phyloP scores from a whole-genome alignment of 306 rosid species.

The Prunus salicina region DNA sequence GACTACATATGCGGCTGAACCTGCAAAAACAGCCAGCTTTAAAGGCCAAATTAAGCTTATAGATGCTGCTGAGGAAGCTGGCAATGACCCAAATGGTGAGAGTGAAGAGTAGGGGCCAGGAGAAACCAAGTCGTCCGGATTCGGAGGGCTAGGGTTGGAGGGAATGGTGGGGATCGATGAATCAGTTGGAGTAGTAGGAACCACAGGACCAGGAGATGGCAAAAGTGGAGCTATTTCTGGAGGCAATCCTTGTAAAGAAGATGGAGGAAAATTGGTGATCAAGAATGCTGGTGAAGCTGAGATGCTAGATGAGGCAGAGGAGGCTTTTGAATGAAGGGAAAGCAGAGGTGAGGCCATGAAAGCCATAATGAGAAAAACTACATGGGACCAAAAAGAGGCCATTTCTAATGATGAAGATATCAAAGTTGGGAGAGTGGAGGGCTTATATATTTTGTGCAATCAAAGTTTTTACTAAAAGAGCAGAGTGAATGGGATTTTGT shows the following conservation, averaged over 20 bases:
- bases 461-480: neutral
- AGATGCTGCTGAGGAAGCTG: conserved; percentile 43
- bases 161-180: conserved; percentile 73
- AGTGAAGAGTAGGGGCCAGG: conserved; percentile 57
- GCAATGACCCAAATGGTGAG: conserved; percentile 55
- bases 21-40: conserved; percentile 34
- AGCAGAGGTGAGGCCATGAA: conserved; percentile 45
- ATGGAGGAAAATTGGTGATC: conserved; percentile 31
- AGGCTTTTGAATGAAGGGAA: conserved; percentile 36
- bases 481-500: conserved; percentile 19
- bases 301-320: conserved; percentile 15
- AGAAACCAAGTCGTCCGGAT: conserved; percentile 58
- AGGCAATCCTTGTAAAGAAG: conserved; percentile 53
- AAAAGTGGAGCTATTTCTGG: conserved; percentile 86
- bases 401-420: conserved; percentile 44
- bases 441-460: conserved; percentile 14
- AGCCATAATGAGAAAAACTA: conserved; percentile 35
- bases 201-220: conserved; percentile 70
- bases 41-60: conserved; percentile 22
- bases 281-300: conserved; percentile 43
- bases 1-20: conserved; percentile 36
- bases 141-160: conserved; percentile 83
- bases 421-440: conserved; percentile 24
- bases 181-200: conserved; percentile 51
- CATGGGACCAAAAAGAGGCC: conserved; percentile 54